phyloP scores from a whole-genome alignment of 2,329 filamentous ascomycete genomes.

The Aschersonia sp. region DNA sequence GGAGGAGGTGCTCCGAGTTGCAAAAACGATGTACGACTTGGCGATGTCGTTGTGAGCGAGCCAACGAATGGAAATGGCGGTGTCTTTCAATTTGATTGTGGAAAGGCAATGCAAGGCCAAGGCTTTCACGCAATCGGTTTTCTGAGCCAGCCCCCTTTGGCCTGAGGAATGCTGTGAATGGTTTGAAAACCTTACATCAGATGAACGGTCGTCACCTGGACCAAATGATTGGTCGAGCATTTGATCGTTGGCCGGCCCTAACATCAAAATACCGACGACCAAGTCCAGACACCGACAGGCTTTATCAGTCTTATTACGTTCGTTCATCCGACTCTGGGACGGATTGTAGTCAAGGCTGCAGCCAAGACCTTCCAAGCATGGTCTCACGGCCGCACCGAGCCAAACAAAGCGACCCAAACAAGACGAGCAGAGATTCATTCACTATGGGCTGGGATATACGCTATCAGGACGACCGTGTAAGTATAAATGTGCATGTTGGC shows the following conservation, averaged over 20 bases:
- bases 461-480: too few species aligned
- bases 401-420: too few species aligned
- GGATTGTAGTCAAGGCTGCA: too few species aligned
- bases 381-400: too few species aligned
- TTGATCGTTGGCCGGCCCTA: neutral
- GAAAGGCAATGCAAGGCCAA: slow-evolving; percentile 3
- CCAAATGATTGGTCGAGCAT: neutral
- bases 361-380: too few species aligned
- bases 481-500: too few species aligned
- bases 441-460: too few species aligned
- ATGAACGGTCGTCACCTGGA: neutral
- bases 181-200: neutral
- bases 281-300: neutral
- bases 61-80: slow-evolving; percentile 2
- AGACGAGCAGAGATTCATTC: too few species aligned
- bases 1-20: slow-evolving; percentile 18
- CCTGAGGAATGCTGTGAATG: neutral
- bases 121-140: slow-evolving; percentile 4
- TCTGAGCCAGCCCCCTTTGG: slow-evolving; percentile 8
- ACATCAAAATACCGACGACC: neutral
- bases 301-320: neutral
- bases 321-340: too few species aligned
- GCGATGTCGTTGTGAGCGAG: slow-evolving; percentile 10
- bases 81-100: slow-evolving; percentile 12
- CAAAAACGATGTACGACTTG: slow-evolving; percentile 19